Evolutionary conservation across 805 yeast genomes (phyloP).

Genomic region (Starmera caribaea): DNA sequence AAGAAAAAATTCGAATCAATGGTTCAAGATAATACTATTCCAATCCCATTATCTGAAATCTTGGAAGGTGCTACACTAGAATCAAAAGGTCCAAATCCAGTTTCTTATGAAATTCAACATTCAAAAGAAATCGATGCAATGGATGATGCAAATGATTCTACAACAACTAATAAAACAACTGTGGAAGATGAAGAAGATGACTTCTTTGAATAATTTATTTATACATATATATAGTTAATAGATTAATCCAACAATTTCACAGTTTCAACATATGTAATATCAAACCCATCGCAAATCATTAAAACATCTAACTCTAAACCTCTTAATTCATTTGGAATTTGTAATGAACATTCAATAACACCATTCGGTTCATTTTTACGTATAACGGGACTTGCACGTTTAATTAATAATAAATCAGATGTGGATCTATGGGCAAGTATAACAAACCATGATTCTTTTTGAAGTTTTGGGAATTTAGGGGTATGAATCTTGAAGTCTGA

Average conservation of each 20-base stretch:
- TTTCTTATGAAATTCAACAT: slow-evolving; percentile 8
- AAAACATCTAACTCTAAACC: slow-evolving; percentile 38
- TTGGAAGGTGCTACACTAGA: slow-evolving; percentile 24
- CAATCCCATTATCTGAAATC: slow-evolving; percentile 42
- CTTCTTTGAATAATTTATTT: slow-evolving; percentile 14
- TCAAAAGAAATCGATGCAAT: slow-evolving; percentile 9
- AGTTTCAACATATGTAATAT: slow-evolving; percentile 32
- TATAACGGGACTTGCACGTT: slow-evolving; percentile 61
- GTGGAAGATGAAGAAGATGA: slow-evolving; percentile 17
- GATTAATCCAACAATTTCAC: slow-evolving; percentile 8
- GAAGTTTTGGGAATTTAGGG: slow-evolving; percentile 81
- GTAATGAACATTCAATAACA: slow-evolving; percentile 29
- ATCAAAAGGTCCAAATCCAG: background rate
- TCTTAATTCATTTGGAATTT: slow-evolving; percentile 37
- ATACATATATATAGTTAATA: background rate
- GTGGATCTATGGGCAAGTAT: slow-evolving; percentile 41
- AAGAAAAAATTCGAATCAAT: slow-evolving; percentile 43
- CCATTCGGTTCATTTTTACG: slow-evolving; percentile 18
- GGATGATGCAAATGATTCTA: slow-evolving; percentile 8
- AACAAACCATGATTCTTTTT: slow-evolving; percentile 89
- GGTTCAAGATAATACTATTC: slow-evolving; percentile 44
- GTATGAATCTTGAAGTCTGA: slow-evolving; percentile 60
- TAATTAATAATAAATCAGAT: slow-evolving; percentile 52
- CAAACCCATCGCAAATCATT: slow-evolving; percentile 60
- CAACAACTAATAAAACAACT: too few species aligned